A percentile compares a stretch with the other conserved stretches of the same genome.
Conservation (phyloP, 2,329 filamentous ascomycete genomes). For the Fusarium palustre region DNA sequence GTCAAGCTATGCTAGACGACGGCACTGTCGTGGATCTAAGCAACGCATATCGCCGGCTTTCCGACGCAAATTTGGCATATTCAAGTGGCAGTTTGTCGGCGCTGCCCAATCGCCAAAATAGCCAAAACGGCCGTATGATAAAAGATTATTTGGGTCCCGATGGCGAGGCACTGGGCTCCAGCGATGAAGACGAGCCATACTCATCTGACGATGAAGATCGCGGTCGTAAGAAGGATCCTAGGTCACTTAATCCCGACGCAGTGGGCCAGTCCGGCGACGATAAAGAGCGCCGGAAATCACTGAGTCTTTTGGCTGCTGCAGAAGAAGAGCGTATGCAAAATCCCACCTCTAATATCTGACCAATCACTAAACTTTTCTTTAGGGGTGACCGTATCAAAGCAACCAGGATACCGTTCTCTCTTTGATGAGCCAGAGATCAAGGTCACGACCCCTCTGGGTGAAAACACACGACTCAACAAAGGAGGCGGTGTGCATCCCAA, state of each 20-base stretch:
- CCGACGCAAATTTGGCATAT: constrained; percentile 75
- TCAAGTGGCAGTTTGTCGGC: constrained; percentile 72
- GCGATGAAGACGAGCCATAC: constrained; percentile 74
- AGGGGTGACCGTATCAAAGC: constrained; percentile 67
- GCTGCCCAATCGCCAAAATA: constrained; percentile 65
- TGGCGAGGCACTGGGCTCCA: constrained; percentile 74
- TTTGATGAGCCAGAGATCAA: constrained; percentile 75
- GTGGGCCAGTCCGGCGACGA: constrained; percentile 53
- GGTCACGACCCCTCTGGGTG: constrained; percentile 71
- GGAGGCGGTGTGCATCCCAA: constrained; percentile 76
- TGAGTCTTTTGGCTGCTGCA: constrained; percentile 77
- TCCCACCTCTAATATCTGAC: not conserved
- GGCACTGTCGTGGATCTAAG: constrained; percentile 74
- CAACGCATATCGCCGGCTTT: constrained; percentile 76
- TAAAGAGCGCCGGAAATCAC: constrained; percentile 58
- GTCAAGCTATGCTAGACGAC: constrained; percentile 66
- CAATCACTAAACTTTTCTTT: constrained; percentile 12
- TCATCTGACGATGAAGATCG: constrained; percentile 76
- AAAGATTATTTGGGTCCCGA: constrained; percentile 76
- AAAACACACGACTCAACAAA: constrained; percentile 67
- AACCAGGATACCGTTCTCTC: constrained; percentile 67
- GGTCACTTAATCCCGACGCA: constrained; percentile 58
- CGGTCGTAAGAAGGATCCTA: constrained; percentile 68
- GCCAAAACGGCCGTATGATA: constrained; percentile 67
- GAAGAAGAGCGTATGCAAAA: constrained; percentile 79